Conservation (phyloP, 2,329 filamentous ascomycete genomes). For the Tolypocladium tropicale region DNA sequence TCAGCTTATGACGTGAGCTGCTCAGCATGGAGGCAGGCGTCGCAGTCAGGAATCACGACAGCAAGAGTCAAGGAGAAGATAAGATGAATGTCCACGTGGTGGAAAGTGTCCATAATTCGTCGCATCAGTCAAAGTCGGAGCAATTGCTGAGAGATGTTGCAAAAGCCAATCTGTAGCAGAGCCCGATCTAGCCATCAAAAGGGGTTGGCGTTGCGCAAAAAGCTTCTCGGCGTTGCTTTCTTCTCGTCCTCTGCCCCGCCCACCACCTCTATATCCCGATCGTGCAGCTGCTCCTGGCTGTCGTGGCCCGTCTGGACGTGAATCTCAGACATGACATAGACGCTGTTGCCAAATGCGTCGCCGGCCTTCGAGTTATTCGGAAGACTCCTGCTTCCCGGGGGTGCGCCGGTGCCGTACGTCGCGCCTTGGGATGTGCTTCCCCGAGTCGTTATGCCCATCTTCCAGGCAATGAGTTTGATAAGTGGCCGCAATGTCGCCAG, state of each 20-base stretch:
- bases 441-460: conserved; percentile 16
- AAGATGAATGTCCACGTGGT: too few relatives aligned
- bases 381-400: background rate
- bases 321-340: background rate
- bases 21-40: too few relatives aligned
- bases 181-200: too few relatives aligned
- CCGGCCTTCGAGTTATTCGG: background rate
- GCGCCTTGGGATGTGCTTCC: background rate
- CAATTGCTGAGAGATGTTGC: too few relatives aligned
- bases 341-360: background rate
- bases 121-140: background rate
- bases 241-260: background rate
- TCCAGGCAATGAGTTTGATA: conserved; percentile 20
- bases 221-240: background rate
- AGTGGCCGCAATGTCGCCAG: conserved; percentile 37
- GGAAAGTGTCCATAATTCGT: too few relatives aligned
- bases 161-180: too few relatives aligned
- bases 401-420: background rate
- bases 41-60: too few relatives aligned
- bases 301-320: background rate
- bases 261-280: background rate
- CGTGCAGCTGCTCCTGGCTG: background rate
- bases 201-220: background rate
- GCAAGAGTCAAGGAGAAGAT: too few relatives aligned
- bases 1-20: too few relatives aligned